A percentile compares a stretch with the other conserved stretches of the same genome.
phyloP scores from a whole-genome alignment of 345 rosid species.

The Salix koriyanagi region DNA sequence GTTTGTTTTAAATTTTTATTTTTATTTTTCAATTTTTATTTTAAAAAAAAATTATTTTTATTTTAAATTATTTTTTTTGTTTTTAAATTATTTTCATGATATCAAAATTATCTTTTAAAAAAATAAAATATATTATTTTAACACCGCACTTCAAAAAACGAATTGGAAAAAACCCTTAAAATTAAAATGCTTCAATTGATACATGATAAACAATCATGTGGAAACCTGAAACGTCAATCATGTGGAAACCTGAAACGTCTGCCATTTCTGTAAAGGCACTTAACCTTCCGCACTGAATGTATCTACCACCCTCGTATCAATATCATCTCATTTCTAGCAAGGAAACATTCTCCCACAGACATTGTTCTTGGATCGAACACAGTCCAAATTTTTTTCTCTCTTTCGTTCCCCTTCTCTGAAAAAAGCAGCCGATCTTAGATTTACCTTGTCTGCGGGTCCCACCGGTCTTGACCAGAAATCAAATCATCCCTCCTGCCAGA shows the following conservation, averaged over 20 bases:
- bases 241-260: constrained; percentile 6
- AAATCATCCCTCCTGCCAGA: constrained; percentile 1
- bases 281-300: neutral
- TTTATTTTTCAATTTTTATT: too few relatives aligned
- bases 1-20: too few relatives aligned
- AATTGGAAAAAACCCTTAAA: too few relatives aligned
- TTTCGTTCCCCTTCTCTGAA: neutral
- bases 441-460: constrained; percentile 29
- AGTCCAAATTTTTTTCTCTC: neutral
- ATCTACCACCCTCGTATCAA: neutral
- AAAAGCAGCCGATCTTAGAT: constrained; percentile 24
- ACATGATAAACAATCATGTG: neutral
- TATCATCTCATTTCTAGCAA: neutral
- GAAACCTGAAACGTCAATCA: neutral
- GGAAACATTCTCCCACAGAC: constrained; percentile 35
- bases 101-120: too few relatives aligned
- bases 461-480: constrained; percentile 38
- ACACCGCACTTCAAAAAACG: too few relatives aligned
- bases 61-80: too few relatives aligned
- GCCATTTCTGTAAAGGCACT: constrained; percentile 2
- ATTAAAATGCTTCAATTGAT: neutral
- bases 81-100: too few relatives aligned
- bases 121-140: too few relatives aligned
- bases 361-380: constrained; percentile 37
- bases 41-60: too few relatives aligned